Evolutionary conservation across 192 early-diverging fungal genomes (phyloP), one percentile per base, ranked within the genome.

Genomic region (Coemansia sp.): DNA sequence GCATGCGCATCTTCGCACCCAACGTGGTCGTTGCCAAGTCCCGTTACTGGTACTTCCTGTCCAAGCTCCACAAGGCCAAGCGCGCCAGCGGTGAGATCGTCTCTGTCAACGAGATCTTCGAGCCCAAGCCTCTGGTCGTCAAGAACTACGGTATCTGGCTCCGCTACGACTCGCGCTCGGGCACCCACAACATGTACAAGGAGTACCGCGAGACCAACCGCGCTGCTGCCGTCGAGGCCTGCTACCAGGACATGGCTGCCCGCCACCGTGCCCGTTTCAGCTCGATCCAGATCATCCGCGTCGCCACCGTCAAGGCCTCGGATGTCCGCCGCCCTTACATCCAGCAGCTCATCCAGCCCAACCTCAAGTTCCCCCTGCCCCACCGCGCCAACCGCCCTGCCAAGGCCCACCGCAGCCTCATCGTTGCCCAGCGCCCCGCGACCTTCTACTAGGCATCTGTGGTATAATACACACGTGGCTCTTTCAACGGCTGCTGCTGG

Each of bases 101-200:
- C 63, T 90, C 93, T 39, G 88, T 99, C 83, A 98, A 97, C 91
- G 88, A 98, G 91, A 92, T 97, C 89, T 92, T 90, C 85, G 97
- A 98, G 89, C 91, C 96, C 85, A 91, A 92, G 80, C 95, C 95
- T 64, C 79, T 88, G 55, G 83, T 86, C 73, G 91, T 95, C 79
- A 99, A 98, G 91, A 99, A 95, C 93, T 99, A 89, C 81, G 97
- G 97, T 76, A 94, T 99, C 89, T 99, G 94, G 94, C 89, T 99
- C 71, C 95, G 97, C 76, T 99, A 99, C 90, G 91, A 99, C 87
- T 99, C 97, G 68, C 94, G 97, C 85, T 96, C 95, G 51, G 97
- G 97, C 73, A 99, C 96, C 70, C 98, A 99, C 95, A 99, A 99
- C 94, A 99, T 99, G 96, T 99, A 99, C 93, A 99, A 99, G 93